Percentiles rank a stretch among this genome's conserved stretches.
phyloP scores from a whole-genome alignment of 164 flowering plant genomes.

The Buxus sempervirens region DNA sequence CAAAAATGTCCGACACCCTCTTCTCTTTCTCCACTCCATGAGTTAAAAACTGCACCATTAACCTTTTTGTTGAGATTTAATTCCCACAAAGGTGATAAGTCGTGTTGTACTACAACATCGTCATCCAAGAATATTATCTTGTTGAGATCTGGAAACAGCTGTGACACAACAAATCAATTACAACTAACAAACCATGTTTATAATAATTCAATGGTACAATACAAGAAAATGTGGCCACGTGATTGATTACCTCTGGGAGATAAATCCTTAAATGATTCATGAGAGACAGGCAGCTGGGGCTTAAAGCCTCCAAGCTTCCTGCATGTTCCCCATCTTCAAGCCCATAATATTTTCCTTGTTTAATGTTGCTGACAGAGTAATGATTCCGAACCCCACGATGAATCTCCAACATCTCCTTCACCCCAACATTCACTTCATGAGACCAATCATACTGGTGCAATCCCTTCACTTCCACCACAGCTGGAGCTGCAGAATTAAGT shows the following conservation, averaged over 20 bases:
- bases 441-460: slow-evolving; percentile 77
- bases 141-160: slow-evolving; percentile 77
- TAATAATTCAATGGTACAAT: no score
- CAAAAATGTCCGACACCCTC: slow-evolving; percentile 25
- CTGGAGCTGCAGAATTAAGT: slow-evolving; percentile 35
- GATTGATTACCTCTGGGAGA: slow-evolving; percentile 57
- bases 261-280: slow-evolving; percentile 58
- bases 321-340: slow-evolving; percentile 21
- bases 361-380: slow-evolving; percentile 24
- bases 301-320: slow-evolving; percentile 31
- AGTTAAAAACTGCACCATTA: slow-evolving; percentile 56
- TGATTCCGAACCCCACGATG: slow-evolving; percentile 39
- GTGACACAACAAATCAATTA: slow-evolving; percentile 16
- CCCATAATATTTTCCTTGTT: slow-evolving; percentile 14
- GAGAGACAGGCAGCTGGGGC: slow-evolving; percentile 48
- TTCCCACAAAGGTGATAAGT: slow-evolving; percentile 66
- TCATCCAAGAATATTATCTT: slow-evolving; percentile 74
- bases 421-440: slow-evolving; percentile 38
- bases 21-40: slow-evolving; percentile 25
- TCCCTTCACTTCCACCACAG: slow-evolving; percentile 73
- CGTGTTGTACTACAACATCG: slow-evolving; percentile 68
- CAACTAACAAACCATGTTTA: background rate
- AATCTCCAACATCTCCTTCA: slow-evolving; percentile 48
- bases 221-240: no score
- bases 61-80: slow-evolving; percentile 61